A percentile compares a stretch with the other conserved stretches of the same genome.
Conservation (phyloP, 164 flowering plant genomes). For the Saururus chinensis region DNA sequence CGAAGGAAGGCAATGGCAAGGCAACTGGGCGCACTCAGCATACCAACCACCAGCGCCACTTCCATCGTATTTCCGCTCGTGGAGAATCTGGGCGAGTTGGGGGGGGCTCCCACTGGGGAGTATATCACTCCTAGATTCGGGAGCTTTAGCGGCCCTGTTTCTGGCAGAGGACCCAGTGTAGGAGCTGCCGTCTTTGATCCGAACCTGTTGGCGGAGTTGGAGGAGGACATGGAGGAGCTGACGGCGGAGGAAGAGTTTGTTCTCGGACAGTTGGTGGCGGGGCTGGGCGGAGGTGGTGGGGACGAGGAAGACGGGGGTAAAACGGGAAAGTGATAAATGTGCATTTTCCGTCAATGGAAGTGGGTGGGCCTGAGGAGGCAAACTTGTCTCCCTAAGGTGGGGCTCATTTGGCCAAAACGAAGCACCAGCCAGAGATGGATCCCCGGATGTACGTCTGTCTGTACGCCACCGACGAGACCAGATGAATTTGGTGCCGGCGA, state of each 20-base stretch:
- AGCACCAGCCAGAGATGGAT: too few relatives aligned
- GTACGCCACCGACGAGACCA: too few relatives aligned
- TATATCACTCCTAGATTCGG: conserved; percentile 32
- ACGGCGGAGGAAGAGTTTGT: conserved; percentile 23
- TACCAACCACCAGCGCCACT: conserved; percentile 10
- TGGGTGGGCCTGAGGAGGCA: too few relatives aligned
- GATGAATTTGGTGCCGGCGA: too few relatives aligned
- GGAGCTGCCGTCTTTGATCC: conserved; percentile 14
- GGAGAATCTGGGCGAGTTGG: conserved; percentile 16
- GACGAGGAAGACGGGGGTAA: background rate
- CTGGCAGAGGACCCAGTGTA: conserved; percentile 3
- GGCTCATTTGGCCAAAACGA: too few relatives aligned
- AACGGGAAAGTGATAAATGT: too few relatives aligned
- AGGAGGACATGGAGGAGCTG: conserved; percentile 28
- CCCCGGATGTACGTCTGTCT: too few relatives aligned
- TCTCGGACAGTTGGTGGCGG: conserved; percentile 11
- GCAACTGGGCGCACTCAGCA: conserved; percentile 17
- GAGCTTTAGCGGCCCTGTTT: conserved; percentile 5
- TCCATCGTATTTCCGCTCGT: conserved; percentile 16
- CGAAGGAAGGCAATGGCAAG: conserved; percentile 23
- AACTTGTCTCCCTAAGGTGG: too few relatives aligned
- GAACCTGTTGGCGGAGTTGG: conserved; percentile 28
- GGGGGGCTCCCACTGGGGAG: conserved; percentile 15
- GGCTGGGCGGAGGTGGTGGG: conserved; percentile 1
- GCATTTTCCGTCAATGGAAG: too few relatives aligned